These are phyloP conservation scores for Claviceps maximensis DNA, from an alignment of 2,329 filamentous ascomycete genomes.

Conservation along the genomic window DNA sequence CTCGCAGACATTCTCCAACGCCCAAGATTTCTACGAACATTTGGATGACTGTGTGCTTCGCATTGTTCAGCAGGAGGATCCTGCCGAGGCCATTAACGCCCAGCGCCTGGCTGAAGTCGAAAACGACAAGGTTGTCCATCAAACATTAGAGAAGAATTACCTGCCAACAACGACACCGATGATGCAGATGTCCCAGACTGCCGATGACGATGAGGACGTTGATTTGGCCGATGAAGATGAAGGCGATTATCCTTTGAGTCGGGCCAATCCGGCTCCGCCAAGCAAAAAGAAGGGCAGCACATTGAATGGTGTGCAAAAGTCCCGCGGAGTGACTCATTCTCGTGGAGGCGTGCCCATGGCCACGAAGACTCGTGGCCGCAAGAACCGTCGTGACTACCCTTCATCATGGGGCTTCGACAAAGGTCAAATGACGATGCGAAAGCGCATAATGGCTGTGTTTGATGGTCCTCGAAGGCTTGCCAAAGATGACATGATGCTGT, in stretches of 20 bases:
- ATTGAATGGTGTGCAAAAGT: slow-evolving; percentile 47
- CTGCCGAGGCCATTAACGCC: slow-evolving; percentile 54
- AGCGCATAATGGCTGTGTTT: slow-evolving; percentile 86
- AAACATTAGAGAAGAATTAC: slow-evolving; percentile 52
- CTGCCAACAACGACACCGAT: slow-evolving; percentile 34
- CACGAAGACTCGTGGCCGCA: slow-evolving; percentile 55
- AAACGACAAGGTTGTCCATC: slow-evolving; percentile 47
- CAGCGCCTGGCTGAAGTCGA: slow-evolving; percentile 53
- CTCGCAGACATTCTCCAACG: slow-evolving; percentile 76
- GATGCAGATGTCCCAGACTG: slow-evolving; percentile 23
- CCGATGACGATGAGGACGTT: slow-evolving; percentile 41
- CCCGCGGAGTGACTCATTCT: slow-evolving; percentile 63
- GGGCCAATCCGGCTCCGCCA: slow-evolving; percentile 24
- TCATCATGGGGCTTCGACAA: slow-evolving; percentile 85
- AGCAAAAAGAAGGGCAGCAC: slow-evolving; percentile 45
- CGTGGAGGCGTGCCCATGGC: slow-evolving; percentile 54
- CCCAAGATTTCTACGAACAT: slow-evolving; percentile 98
- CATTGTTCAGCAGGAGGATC: slow-evolving; percentile 60
- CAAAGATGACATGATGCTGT: slow-evolving; percentile 99
- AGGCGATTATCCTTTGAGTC: slow-evolving; percentile 27
- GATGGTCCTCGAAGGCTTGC: slow-evolving; percentile 77
- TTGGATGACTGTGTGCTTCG: slow-evolving; percentile 64
- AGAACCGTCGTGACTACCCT: slow-evolving; percentile 88
- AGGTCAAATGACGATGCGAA: slow-evolving; percentile 96
- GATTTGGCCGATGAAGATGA: slow-evolving; percentile 42